phyloP scores from a whole-genome alignment of 192 early-diverging fungal genomes.

The Entomortierella beljakovae region DNA sequence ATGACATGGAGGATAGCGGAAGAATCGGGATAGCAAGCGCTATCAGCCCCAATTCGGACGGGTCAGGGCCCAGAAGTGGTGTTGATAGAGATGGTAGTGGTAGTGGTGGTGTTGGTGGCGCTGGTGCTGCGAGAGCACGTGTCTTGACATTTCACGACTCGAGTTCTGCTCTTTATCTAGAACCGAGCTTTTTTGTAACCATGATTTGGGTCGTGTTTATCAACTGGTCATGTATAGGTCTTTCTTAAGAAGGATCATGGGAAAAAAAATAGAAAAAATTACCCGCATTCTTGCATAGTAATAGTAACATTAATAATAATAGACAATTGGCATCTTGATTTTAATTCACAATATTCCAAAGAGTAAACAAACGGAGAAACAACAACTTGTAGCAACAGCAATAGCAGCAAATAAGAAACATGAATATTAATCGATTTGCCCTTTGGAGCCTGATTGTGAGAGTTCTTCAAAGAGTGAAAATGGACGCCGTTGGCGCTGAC shows the following conservation, averaged over 20 bases:
- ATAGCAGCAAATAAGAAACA: no score
- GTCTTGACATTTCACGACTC: not conserved
- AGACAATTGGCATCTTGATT: no score
- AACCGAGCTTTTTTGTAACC: not conserved
- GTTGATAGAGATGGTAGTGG: not conserved
- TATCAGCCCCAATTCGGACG: not conserved
- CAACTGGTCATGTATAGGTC: not conserved
- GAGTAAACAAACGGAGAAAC: no score
- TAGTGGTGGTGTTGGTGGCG: not conserved
- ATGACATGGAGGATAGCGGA: constrained; percentile 31
- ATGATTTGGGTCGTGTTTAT: not conserved
- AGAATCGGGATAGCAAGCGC: constrained; percentile 30
- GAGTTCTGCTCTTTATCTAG: not conserved
- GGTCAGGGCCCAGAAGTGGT: not conserved
- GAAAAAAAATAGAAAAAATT: no score
- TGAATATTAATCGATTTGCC: no score
- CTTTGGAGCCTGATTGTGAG: not conserved
- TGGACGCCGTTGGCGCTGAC: not conserved
- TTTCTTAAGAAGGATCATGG: not conserved
- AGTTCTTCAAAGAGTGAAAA: not conserved
- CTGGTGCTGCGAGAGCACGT: not conserved
- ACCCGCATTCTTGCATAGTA: no score
- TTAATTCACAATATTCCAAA: no score
- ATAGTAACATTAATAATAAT: no score
- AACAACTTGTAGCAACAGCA: no score